Percentiles rank a stretch among this genome's conserved stretches.
Evolutionary conservation across 148 eudicot species (phyloP).

Genomic region (Cornus suecica): DNA sequence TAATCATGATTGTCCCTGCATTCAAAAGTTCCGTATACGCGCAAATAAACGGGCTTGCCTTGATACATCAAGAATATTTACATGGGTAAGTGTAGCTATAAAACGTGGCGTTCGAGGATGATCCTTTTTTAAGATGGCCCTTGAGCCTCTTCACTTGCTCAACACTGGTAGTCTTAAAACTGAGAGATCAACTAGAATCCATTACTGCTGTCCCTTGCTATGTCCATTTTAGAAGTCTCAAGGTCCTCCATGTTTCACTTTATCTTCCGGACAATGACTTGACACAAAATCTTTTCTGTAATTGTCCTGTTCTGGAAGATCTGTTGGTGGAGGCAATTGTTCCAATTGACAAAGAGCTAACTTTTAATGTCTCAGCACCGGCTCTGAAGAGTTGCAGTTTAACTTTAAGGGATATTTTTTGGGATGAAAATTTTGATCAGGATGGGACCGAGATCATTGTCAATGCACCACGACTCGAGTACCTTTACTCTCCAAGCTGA

Average conservation of each 20-base stretch:
- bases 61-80: neutral
- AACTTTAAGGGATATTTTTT: too few species aligned
- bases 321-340: neutral
- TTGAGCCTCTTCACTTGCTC: neutral
- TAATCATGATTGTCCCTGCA: neutral
- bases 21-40: neutral
- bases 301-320: constrained; percentile 11
- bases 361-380: neutral
- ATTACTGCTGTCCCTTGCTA: neutral
- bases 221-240: constrained; percentile 13
- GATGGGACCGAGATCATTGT: neutral
- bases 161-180: neutral
- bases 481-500: constrained; percentile 1
- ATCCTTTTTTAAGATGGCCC: neutral
- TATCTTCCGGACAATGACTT: neutral
- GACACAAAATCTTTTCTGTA: constrained; percentile 8
- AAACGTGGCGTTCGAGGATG: neutral
- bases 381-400: constrained; percentile 6
- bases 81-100: neutral
- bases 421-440: neutral
- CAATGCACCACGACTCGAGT: constrained; percentile 12
- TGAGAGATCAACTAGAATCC: neutral
- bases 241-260: constrained; percentile 11
- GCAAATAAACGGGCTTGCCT: neutral
- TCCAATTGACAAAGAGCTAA: neutral